Percentiles rank a stretch among this genome's conserved stretches.
Conservation (phyloP, 176 grass and related monocot species). For the Oryza brachyantha region DNA sequence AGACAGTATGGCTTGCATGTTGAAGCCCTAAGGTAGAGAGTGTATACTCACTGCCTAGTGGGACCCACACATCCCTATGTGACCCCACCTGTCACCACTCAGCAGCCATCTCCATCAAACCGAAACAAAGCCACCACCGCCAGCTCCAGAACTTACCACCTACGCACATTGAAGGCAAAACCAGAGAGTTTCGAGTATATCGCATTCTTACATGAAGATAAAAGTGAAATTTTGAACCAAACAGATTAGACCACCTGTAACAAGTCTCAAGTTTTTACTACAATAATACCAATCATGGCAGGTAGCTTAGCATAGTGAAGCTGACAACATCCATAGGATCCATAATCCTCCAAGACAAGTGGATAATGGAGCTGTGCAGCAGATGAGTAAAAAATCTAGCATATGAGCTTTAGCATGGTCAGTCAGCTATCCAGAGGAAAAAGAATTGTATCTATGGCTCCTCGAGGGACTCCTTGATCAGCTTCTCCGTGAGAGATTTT, state of each 20-base stretch:
- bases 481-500: conserved; percentile 77
- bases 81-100: too few species aligned
- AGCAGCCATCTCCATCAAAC: too few species aligned
- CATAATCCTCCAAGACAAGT: neutral
- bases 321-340: neutral
- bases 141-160: too few species aligned
- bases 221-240: neutral
- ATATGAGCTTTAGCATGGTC: neutral
- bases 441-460: conserved; percentile 12
- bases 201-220: neutral
- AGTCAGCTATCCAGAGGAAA: conserved; percentile 6
- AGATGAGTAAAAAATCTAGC: neutral
- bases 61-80: too few species aligned
- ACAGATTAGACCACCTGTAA: neutral
- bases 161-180: too few species aligned
- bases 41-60: too few species aligned
- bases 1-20: too few species aligned
- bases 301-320: neutral
- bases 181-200: neutral
- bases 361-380: neutral
- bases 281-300: neutral
- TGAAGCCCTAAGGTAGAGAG: too few species aligned
- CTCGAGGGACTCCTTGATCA: conserved; percentile 70
- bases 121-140: too few species aligned
- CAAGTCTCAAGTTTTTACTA: neutral